These are phyloP conservation scores for Didymella sp. DNA, from an alignment of 2,329 filamentous ascomycete genomes.

Conservation along the genomic window DNA sequence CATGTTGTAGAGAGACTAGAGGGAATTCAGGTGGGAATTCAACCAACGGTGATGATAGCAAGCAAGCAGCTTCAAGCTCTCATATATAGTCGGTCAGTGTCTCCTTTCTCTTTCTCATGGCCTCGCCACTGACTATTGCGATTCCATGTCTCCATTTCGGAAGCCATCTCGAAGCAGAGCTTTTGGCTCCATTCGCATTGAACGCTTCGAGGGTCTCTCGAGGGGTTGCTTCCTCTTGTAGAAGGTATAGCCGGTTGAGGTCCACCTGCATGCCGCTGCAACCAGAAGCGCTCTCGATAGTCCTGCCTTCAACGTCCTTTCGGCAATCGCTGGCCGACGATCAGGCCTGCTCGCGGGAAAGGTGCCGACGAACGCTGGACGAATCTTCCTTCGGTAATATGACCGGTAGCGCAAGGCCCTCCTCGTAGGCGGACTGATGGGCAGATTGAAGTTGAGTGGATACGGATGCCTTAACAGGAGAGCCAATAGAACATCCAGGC, in stretches of 20 bases:
- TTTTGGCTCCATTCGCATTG: neutral
- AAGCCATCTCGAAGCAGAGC: slow-evolving; percentile 13
- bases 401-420: slow-evolving; percentile 15
- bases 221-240: slow-evolving; percentile 16
- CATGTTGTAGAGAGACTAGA: slow-evolving; percentile 14
- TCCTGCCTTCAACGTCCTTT: neutral
- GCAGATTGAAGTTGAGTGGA: slow-evolving; percentile 2
- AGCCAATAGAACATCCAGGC: neutral
- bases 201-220: slow-evolving; percentile 13
- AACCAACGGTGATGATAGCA: slow-evolving; percentile 6
- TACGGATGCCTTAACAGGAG: neutral
- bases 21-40: neutral
- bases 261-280: slow-evolving; percentile 13
- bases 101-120: slow-evolving; percentile 9
- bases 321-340: slow-evolving; percentile 10
- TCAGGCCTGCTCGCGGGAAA: neutral
- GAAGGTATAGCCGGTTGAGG: slow-evolving; percentile 11
- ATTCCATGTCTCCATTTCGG: slow-evolving; percentile 11
- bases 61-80: slow-evolving; percentile 7
- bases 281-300: neutral
- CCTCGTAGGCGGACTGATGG: neutral
- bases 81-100: slow-evolving; percentile 14
- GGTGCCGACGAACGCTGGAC: slow-evolving; percentile 2
- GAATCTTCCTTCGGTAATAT: slow-evolving; percentile 15
- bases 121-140: slow-evolving; percentile 15